Conservation (phyloP, 441 rosid species). For the Bruguiera hainesii region DNA sequence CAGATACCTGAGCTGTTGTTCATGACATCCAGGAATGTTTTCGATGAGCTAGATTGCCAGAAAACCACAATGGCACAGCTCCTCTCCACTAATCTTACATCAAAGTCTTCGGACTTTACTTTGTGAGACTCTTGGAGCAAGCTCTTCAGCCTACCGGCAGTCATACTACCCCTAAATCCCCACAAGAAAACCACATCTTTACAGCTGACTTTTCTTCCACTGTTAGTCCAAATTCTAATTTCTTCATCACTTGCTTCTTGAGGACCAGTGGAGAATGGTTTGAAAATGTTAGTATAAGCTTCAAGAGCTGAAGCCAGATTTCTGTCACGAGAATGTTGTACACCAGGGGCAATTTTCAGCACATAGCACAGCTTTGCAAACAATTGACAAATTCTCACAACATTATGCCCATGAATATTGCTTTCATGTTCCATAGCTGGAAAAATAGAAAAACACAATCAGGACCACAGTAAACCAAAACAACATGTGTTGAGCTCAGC, state of each 20-base stretch:
- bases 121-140: slow-evolving; percentile 52
- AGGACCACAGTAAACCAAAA: slow-evolving; percentile 8
- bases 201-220: slow-evolving; percentile 48
- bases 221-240: slow-evolving; percentile 54
- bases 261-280: slow-evolving; percentile 23
- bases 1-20: slow-evolving; percentile 33
- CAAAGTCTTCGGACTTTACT: slow-evolving; percentile 45
- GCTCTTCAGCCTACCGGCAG: slow-evolving; percentile 57
- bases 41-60: slow-evolving; percentile 46
- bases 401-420: slow-evolving; percentile 58
- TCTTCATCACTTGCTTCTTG: slow-evolving; percentile 36
- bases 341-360: slow-evolving; percentile 36
- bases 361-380: slow-evolving; percentile 65
- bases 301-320: slow-evolving; percentile 30
- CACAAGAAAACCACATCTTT: slow-evolving; percentile 69
- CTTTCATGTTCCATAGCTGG: slow-evolving; percentile 34
- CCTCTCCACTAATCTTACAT: slow-evolving; percentile 54
- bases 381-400: slow-evolving; percentile 55
- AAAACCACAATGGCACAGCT: slow-evolving; percentile 77
- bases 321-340: slow-evolving; percentile 27
- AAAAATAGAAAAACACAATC: slow-evolving; percentile 21
- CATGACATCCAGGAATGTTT: slow-evolving; percentile 41
- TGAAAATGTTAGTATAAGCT: slow-evolving; percentile 33
- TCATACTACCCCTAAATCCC: slow-evolving; percentile 49
- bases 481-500: background rate